A percentile compares a stretch with the other conserved stretches of the same genome.
Evolutionary conservation across 2,329 filamentous ascomycete species (phyloP).

Genomic region (Fusarium lateritium): DNA sequence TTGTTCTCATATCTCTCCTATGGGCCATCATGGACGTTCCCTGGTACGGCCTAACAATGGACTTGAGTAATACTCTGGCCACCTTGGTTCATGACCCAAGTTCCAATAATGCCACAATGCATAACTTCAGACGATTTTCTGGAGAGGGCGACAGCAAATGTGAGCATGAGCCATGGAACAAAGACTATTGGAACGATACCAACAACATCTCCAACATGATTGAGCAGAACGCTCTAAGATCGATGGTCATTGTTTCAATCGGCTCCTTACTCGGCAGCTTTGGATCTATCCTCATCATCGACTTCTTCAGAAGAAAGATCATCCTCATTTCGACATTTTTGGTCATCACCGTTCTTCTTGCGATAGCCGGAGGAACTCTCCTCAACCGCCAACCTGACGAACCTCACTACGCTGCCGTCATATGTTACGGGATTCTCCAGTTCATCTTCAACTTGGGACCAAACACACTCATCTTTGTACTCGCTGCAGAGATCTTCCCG

Average conservation of each 20-base stretch:
- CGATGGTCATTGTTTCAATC: conserved; percentile 1
- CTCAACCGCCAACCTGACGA: neutral
- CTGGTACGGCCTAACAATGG: conserved; percentile 30
- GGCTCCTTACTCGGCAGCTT: conserved; percentile 5
- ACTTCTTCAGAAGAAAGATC: conserved; percentile 13
- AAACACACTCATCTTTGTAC: conserved; percentile 13
- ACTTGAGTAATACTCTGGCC: conserved; percentile 23
- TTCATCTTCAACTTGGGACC: conserved; percentile 16
- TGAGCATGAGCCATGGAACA: conserved; percentile 6
- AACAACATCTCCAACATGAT: conserved; percentile 11
- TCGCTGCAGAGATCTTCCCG: conserved; percentile 11
- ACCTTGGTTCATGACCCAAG: conserved; percentile 16
- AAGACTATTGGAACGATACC: conserved; percentile 8
- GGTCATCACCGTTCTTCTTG: conserved; percentile 6
- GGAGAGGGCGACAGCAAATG: neutral
- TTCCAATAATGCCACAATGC: neutral
- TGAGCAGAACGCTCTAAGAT: conserved; percentile 12
- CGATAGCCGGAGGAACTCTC: conserved; percentile 1
- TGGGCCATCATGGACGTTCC: conserved; percentile 32
- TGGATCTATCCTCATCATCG: conserved; percentile 12
- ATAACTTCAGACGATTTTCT: neutral
- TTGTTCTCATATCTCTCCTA: conserved; percentile 18
- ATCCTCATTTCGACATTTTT: conserved; percentile 12
- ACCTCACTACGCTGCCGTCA: conserved; percentile 1
- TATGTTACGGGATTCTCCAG: conserved; percentile 11